Conservation (phyloP, 106 monocot species). For the Dioscorea dumetorum region DNA sequence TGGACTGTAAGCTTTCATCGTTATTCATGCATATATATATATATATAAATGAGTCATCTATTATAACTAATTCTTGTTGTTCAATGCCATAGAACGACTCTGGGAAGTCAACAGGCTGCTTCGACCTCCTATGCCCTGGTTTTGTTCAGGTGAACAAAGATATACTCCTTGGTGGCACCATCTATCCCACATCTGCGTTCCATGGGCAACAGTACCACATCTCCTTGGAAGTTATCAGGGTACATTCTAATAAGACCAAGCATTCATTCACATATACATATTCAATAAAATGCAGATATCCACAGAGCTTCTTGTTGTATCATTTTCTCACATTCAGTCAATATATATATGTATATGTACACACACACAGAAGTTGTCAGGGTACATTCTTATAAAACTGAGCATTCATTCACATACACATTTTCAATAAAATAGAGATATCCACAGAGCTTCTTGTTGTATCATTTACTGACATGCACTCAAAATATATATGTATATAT, state of each 20-base stretch:
- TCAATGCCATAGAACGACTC: slow-evolving; percentile 4
- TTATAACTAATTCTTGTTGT: not conserved
- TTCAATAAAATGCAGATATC: not conserved
- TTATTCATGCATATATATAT: not conserved
- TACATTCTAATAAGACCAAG: not conserved
- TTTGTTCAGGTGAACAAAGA: slow-evolving; percentile 20
- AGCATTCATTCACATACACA: not conserved
- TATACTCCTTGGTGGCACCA: slow-evolving; percentile 11
- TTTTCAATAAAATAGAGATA: not conserved
- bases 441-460: not conserved
- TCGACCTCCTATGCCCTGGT: slow-evolving; percentile 28
- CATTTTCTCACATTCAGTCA: not conserved
- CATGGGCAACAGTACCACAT: slow-evolving; percentile 1
- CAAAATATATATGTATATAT: no score
- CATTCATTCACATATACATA: not conserved
- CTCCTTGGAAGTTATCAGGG: slow-evolving; percentile 6
- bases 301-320: not conserved
- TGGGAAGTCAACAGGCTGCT: slow-evolving; percentile 22
- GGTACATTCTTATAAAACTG: not conserved
- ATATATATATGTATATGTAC: no score
- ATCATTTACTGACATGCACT: not conserved
- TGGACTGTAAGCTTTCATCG: slow-evolving; percentile 22
- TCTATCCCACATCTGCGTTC: not conserved
- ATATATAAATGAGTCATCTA: not conserved
- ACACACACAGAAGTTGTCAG: slow-evolving; percentile 2